Percentiles rank a stretch among this genome's conserved stretches.
These are phyloP conservation scores for Silene conica DNA, from an alignment of 148 eudicot species.

Conservation along the genomic window DNA sequence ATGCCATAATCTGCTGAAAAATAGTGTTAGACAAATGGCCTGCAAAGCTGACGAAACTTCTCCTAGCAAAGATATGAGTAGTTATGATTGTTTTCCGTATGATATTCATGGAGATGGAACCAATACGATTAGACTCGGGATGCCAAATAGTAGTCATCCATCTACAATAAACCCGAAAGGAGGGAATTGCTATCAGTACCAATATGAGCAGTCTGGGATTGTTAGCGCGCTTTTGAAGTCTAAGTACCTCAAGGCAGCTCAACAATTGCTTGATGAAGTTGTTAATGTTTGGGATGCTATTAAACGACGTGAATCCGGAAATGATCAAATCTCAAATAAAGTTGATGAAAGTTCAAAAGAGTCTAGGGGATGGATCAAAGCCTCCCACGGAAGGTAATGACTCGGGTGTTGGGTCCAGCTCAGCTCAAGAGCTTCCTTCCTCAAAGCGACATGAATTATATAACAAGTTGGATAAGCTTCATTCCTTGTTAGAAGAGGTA, in stretches of 20 bases:
- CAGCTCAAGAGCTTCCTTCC: slow-evolving; percentile 50
- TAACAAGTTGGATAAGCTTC: slow-evolving; percentile 66
- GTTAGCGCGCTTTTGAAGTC: slow-evolving; percentile 32
- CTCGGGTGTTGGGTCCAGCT: slow-evolving; percentile 28
- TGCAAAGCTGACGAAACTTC: slow-evolving; percentile 38
- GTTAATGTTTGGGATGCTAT: too few species aligned
- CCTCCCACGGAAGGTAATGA: slow-evolving; percentile 36
- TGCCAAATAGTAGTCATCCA: slow-evolving; percentile 32
- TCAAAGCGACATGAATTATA: slow-evolving; percentile 61
- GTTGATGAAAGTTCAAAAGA: slow-evolving; percentile 39
- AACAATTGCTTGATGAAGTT: too few species aligned
- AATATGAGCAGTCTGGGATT: slow-evolving; percentile 39
- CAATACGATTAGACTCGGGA: slow-evolving; percentile 35
- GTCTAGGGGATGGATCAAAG: slow-evolving; percentile 32
- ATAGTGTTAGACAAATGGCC: slow-evolving; percentile 9
- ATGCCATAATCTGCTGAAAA: too few species aligned
- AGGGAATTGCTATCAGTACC: slow-evolving; percentile 21
- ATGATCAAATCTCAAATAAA: slow-evolving; percentile 23
- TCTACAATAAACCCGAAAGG: slow-evolving; percentile 25
- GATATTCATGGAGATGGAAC: slow-evolving; percentile 42
- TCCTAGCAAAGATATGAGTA: slow-evolving; percentile 36
- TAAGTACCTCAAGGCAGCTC: too few species aligned
- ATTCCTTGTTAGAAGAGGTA: slow-evolving; percentile 65
- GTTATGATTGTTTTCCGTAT: slow-evolving; percentile 44
- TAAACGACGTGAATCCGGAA: too few species aligned